phyloP scores from a whole-genome alignment of 371 early-diverging fungal genomes.

The Parasitella parasitica region DNA sequence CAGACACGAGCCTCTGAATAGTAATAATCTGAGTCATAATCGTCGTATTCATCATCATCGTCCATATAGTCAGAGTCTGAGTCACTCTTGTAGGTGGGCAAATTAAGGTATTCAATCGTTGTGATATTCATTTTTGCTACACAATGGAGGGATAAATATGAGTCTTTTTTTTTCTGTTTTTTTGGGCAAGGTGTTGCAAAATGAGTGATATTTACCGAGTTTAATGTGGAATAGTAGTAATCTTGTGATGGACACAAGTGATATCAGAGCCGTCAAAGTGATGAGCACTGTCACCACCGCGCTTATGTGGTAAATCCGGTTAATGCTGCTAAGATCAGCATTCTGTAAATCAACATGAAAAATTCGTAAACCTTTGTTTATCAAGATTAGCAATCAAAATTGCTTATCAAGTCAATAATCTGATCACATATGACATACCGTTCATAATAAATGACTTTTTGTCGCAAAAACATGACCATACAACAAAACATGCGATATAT shows the following conservation, averaged over 20 bases:
- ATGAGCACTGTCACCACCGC: conserved; percentile 7
- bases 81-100: not conserved
- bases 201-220: conserved; percentile 26
- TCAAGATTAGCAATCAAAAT: no score
- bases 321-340: not conserved
- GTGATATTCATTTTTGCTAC: conserved; percentile 43
- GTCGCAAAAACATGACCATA: conserved; percentile 33
- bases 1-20: not conserved
- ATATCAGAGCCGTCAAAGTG: conserved; percentile 14
- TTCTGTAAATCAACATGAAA: not conserved
- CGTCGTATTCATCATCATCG: conserved; percentile 7
- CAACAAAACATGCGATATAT: conserved; percentile 21
- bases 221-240: conserved; percentile 50
- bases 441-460: conserved; percentile 30
- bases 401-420: not conserved
- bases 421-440: conserved; percentile 18
- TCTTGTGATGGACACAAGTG: conserved; percentile 36
- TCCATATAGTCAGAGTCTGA: not conserved
- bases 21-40: conserved; percentile 3
- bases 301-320: conserved; percentile 1
- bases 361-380: not conserved
- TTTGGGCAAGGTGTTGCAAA: not conserved
- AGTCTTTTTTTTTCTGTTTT: not conserved
- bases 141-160: not conserved
- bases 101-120: conserved; percentile 52